Conservation (phyloP, 2,329 filamentous ascomycete genomes). For the Epichloe gansuensis region DNA sequence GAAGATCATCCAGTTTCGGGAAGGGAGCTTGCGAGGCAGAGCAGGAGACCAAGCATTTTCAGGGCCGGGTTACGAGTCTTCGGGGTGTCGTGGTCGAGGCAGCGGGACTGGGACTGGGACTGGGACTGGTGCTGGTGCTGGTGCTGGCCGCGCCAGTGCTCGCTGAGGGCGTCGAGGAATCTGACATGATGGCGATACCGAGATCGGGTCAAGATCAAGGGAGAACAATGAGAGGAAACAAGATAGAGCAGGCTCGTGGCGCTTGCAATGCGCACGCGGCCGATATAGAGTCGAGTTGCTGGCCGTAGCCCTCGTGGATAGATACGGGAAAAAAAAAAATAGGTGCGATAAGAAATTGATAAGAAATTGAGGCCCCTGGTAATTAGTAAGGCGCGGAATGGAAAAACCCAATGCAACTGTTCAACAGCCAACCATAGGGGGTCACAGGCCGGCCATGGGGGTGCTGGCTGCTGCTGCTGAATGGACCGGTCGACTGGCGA, state of each 20-base stretch:
- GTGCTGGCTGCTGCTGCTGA: too few species aligned
- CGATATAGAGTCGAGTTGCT: background rate
- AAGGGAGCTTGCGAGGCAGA: slow-evolving; percentile 74
- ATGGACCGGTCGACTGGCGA: too few species aligned
- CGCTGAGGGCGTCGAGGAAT: background rate
- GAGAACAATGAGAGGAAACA: background rate
- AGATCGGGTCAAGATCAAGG: background rate
- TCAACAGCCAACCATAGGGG: background rate
- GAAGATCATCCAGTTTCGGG: slow-evolving; percentile 97
- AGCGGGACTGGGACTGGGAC: background rate
- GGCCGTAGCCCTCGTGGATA: background rate
- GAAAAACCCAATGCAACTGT: slow-evolving; percentile 1
- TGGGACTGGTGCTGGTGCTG: too few species aligned
- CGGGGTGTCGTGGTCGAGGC: slow-evolving; percentile 17
- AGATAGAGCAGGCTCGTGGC: background rate
- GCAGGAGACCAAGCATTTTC: slow-evolving; percentile 72
- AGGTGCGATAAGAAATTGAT: slow-evolving; percentile 12
- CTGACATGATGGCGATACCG: background rate
- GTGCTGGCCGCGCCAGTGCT: slow-evolving; percentile 6
- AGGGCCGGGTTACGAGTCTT: slow-evolving; percentile 55
- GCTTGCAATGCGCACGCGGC: background rate
- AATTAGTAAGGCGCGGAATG: slow-evolving; percentile 10
- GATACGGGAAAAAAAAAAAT: slow-evolving; percentile 9
- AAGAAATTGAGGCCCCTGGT: background rate
- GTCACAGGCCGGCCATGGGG: background rate